Percentiles rank a stretch among this genome's conserved stretches.
Evolutionary conservation across 2,329 filamentous ascomycete genomes (phyloP).

Genomic region (Aureobasidium sp.): DNA sequence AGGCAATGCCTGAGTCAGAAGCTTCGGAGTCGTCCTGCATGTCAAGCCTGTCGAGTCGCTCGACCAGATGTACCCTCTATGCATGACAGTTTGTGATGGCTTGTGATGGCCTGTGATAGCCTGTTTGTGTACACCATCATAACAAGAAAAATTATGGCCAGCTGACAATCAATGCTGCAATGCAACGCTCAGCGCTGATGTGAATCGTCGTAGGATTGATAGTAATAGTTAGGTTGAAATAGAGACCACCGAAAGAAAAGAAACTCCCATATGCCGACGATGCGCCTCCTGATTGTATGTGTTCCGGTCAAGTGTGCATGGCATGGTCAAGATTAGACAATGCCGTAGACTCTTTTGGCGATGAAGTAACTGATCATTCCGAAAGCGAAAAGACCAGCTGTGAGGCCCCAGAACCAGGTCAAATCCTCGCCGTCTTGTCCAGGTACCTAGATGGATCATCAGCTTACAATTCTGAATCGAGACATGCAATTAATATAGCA

Average conservation of each 20-base stretch:
- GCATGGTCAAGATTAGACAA: constrained; percentile 50
- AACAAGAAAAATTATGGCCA: neutral
- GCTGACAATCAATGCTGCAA: neutral
- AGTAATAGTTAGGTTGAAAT: neutral
- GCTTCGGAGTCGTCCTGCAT: neutral
- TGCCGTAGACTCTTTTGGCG: constrained; percentile 76
- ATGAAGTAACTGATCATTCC: constrained; percentile 72
- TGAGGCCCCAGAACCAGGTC: constrained; percentile 51
- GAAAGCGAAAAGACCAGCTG: constrained; percentile 69
- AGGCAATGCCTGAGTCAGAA: neutral
- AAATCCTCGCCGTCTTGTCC: constrained; percentile 75
- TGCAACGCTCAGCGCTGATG: neutral
- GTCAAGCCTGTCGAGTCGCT: neutral
- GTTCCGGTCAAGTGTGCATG: neutral
- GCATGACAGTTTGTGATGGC: neutral
- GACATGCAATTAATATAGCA: neutral
- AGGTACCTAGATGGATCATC: constrained; percentile 52
- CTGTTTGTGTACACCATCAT: neutral
- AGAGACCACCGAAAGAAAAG: neutral
- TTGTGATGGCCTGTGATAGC: neutral
- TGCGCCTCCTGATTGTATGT: neutral
- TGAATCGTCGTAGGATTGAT: neutral
- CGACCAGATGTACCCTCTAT: neutral
- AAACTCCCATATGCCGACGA: neutral
- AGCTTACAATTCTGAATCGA: neutral